These are phyloP conservation scores for Wolfiporia cocos DNA, from an alignment of 1,284 basidiomycete genomes.

Conservation along the genomic window DNA sequence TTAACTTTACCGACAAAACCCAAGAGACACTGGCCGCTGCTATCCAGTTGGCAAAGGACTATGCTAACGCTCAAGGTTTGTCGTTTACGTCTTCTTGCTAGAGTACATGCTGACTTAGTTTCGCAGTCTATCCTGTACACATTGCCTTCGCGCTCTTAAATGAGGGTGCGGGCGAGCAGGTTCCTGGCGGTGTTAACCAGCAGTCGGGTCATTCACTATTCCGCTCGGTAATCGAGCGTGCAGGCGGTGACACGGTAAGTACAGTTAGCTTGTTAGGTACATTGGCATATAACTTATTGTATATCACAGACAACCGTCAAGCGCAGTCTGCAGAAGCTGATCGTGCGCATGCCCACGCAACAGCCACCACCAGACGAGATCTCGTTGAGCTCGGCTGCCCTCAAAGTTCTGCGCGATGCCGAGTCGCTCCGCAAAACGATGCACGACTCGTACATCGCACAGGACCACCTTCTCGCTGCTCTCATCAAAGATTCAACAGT, in stretches of 20 bases:
- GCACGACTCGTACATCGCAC: constrained; percentile 92
- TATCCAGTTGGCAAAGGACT: constrained; percentile 77
- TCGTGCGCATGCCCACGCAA: constrained; percentile 78
- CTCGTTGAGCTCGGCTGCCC: constrained; percentile 51
- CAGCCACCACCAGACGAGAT: constrained; percentile 82
- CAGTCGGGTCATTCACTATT: constrained; percentile 47
- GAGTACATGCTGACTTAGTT: constrained; percentile 5
- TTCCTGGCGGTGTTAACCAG: constrained; percentile 25
- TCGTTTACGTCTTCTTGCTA: neutral
- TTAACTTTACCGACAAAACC: constrained; percentile 81
- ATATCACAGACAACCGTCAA: constrained; percentile 45
- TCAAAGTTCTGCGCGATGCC: constrained; percentile 77
- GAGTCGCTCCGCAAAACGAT: constrained; percentile 80
- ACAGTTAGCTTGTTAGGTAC: neutral
- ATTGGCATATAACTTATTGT: constrained; percentile 4
- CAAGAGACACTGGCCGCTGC: constrained; percentile 60
- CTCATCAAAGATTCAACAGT: constrained; percentile 72
- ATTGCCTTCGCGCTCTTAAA: constrained; percentile 73
- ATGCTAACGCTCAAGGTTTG: constrained; percentile 72
- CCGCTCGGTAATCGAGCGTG: constrained; percentile 68
- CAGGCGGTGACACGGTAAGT: constrained; percentile 72
- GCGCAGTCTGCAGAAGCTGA: constrained; percentile 59
- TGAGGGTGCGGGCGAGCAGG: constrained; percentile 38
- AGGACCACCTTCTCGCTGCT: constrained; percentile 74
- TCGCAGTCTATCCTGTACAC: constrained; percentile 67